Evolutionary conservation across 768 basidiomycete genomes (phyloP), one percentile per base, ranked within the genome.

Genomic region (Gloeopeniophorella convolvens): DNA sequence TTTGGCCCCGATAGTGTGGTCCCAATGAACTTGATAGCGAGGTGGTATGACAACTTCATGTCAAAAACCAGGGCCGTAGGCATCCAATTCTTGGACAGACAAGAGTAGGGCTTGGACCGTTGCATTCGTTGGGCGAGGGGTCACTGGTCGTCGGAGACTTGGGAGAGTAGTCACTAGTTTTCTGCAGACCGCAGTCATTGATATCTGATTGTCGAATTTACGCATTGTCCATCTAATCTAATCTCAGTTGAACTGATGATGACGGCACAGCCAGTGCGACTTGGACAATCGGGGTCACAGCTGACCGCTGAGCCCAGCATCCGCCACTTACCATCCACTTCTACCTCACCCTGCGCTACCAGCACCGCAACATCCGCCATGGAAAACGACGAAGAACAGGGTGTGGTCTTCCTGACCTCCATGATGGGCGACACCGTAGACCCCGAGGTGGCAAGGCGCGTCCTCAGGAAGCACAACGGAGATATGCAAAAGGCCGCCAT

Each of bases 1-100:
- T 54, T 81, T 20, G 69, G 73, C 2, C 74, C 73, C 1, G 77
- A 82, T 40, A 71, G 72, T 18, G 63, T 72, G 52, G 69, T 88
- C 2, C 83, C 83, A 7, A 77, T 89, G 75, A 72, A 68, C 37
- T 45, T 83, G 24, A 72, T 89, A 24, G 72, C 70, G 43, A 81
- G 70, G 58, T 89, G 86, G 86, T 87, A 86, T 61, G 85, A 89
- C 33, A 76, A 33, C 48, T 82, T 89, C 59, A 51, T 76, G 55
- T 61, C 63, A 7, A 89, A 88, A 61, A 60, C 86, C 31, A 74
- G 67, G 57, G 73, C 73, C 4, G 75, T 73, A 0, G 85, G 86
- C 2, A 60, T 74, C 3, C 78, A 67, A 4, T 88, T 87, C 64
- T 68, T 88, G 66, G 83, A 86, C 20, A 63, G 59, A 45, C 62